Evolutionary conservation across 2,329 filamentous ascomycete species (phyloP), one percentile per base, ranked within the genome.

Genomic region (Didymella exigua): DNA sequence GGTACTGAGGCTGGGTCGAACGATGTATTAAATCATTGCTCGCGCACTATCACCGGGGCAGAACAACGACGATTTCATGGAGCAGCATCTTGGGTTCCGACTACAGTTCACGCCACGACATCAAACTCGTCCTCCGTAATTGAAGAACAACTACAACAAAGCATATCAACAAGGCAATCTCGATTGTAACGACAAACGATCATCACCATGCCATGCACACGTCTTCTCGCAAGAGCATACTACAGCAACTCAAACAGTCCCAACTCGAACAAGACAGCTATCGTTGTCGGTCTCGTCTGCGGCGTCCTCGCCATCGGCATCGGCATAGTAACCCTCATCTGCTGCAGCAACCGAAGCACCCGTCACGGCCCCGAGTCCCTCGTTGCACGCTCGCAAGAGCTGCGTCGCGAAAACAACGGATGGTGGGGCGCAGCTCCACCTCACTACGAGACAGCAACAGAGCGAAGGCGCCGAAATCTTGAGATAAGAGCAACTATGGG

Each of bases 71-170:
- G 18, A 36, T 14, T 31, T 11, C 13, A 54, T 30, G 44, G 47
- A 49, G 13, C 47, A 49, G n/a, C n/a, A 19, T 8, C 18, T 19
- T 38, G 36, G 31, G n/a, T 36, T 26, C 26, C 37, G 13, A 21
- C 0, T 23, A 34, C 38, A 29, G 2, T 3, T 36, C 6, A 24
- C n/a, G 16, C 5, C 16, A 13, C 47, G 16, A 36, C 38, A 49
- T 49, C 47, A 42, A 41, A 29, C 30, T n/a, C 46, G 46, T 26
- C 46, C 46, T n/a, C 46, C 46, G 42, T 49, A 49, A 49, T n/a
- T n/a, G 34, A 10, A 6, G 11, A 10, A 18, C 18, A 18, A 37
- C 36, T 23, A 30, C 26, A 19, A 10, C 9, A 18, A 40, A 16
- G 0, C 9, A 33, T 7, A 34, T 34, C n/a, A n/a, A 5, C 23